Conservation (phyloP, 441 rosid species). For the Hypseocharis bilobata region DNA sequence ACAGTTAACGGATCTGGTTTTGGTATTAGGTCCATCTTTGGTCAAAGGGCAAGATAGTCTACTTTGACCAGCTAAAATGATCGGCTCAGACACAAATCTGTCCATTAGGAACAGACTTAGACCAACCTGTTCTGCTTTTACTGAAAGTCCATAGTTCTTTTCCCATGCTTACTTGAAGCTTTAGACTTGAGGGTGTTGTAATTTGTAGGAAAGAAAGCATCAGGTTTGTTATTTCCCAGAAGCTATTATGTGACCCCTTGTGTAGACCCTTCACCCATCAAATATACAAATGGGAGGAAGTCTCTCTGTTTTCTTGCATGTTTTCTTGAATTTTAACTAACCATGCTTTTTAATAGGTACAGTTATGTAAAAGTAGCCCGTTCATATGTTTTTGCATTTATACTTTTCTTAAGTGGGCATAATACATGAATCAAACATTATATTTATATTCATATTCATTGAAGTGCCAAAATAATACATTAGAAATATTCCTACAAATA, state of each 20-base stretch:
- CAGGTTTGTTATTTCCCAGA: background rate
- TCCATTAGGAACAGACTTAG: background rate
- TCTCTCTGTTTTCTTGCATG: background rate
- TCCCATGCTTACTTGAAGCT: background rate
- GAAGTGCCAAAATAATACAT: background rate
- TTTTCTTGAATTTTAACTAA: background rate
- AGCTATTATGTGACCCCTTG: background rate
- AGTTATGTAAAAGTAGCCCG: background rate
- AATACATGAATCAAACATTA: background rate
- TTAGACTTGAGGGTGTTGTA: background rate
- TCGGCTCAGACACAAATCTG: background rate
- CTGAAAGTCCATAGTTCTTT: background rate
- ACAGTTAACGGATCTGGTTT: background rate
- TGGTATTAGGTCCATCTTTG: background rate
- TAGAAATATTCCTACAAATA: background rate
- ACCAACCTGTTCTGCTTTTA: background rate
- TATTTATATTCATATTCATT: background rate
- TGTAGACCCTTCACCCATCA: background rate
- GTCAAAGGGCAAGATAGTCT: background rate
- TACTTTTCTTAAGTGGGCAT: background rate
- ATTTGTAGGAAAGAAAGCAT: background rate
- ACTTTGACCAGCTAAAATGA: background rate
- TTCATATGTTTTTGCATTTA: background rate
- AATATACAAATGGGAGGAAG: too few relatives aligned
- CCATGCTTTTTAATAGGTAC: background rate